phyloP scores from a whole-genome alignment of 306 rosid genomes.

The Vigna radiata region DNA sequence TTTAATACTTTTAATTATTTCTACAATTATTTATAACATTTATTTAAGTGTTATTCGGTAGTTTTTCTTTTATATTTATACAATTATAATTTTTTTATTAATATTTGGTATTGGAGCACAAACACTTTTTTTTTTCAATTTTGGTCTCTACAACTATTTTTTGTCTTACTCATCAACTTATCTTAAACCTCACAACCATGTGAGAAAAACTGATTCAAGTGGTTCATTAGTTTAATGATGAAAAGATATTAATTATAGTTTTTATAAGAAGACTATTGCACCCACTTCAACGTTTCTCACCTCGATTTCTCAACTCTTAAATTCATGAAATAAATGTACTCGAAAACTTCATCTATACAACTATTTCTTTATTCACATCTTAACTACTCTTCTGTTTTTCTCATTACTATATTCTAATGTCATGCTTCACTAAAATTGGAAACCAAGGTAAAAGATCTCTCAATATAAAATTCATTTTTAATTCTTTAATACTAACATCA shows the following conservation, averaged over 20 bases:
- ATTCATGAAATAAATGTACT: not conserved
- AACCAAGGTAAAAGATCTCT: too few species aligned
- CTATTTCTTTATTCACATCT: not conserved
- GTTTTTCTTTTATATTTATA: too few species aligned
- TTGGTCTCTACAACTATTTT: not conserved
- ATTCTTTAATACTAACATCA: too few species aligned
- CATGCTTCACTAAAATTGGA: not conserved
- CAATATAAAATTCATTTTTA: too few species aligned
- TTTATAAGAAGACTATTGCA: not conserved
- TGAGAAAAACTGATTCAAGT: not conserved
- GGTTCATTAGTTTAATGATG: constrained; percentile 2
- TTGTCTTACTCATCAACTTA: constrained; percentile 25
- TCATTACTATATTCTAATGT: not conserved
- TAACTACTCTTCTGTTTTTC: not conserved
- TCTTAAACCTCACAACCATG: not conserved
- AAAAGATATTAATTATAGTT: constrained; percentile 18
- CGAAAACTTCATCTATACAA: not conserved
- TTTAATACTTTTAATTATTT: too few species aligned
- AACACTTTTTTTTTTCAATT: too few species aligned
- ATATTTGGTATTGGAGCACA: too few species aligned
- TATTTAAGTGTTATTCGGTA: too few species aligned
- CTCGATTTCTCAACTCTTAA: not conserved
- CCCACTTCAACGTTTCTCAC: not conserved
- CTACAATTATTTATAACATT: too few species aligned
- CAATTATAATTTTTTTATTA: too few species aligned